Evolutionary conservation across 108 stramenopile genomes (phyloP), one percentile per base, ranked within the genome.

Genomic region (Schizochytrium sp.): DNA sequence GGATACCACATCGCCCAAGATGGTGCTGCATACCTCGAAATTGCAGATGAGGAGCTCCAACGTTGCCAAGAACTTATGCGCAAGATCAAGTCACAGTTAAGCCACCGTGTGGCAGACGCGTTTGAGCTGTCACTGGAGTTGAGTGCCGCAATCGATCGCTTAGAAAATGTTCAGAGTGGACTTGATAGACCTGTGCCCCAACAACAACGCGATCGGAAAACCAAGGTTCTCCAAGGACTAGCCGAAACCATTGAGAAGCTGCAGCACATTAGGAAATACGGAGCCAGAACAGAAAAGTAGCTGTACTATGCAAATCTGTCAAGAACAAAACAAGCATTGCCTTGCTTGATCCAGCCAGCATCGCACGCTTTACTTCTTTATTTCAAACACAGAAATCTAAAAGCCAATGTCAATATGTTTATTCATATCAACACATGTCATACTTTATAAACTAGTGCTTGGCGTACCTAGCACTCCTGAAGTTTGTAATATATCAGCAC

Each of bases 1-100:
- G 76, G 76, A 5, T 83, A 47, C 53, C 76, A 83, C 28, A 49
- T 83, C 55, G 76, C 76, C 53, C 50, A 83, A 40, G 76, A 83
- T 42, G 76, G 76, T 55, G 76, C 76, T 38, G 76, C 47, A 55
- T 83, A 83, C 55, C 76, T 83, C 8, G 53, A n/a, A 5, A 55
- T 55, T 55, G 76, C 76, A 5, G 50, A 83, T 38, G 50, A 83
- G 0, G 76, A 49, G 50, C 53, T 83, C 0, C 8, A 28, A 10
- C 50, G 76, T 8, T 47, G 50, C 8, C 47, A 55, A 83, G 15
- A 50, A 5, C 76, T 83, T 53, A 55, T 55, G 47, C 10, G 2
- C 47, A 83, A 83, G 53, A 47, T 83, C 50, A 10, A 83, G 76
- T 55, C 49, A 5, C 76, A 83, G 50, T 53, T 83, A 5, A 49